phyloP scores from a whole-genome alignment of 257 asterid species.

The Jacaranda mimosifolia region DNA sequence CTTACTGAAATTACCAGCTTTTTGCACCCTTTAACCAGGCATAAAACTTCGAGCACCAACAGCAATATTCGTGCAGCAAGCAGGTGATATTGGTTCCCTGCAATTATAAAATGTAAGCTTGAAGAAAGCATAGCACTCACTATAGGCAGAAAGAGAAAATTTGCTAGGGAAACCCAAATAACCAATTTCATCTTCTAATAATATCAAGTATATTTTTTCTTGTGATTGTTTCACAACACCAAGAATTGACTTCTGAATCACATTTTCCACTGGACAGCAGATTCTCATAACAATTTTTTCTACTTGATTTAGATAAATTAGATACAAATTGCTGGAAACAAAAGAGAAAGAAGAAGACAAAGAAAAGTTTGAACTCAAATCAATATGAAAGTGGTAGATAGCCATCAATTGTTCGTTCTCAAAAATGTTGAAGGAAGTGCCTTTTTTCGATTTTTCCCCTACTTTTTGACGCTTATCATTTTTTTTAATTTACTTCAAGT shows the following conservation, averaged over 20 bases:
- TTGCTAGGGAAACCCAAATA: neutral
- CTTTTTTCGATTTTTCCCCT: too few relatives aligned
- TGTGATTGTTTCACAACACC: neutral
- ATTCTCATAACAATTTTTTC: neutral
- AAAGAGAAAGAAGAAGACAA: too few relatives aligned
- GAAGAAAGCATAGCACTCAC: neutral
- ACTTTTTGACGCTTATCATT: too few relatives aligned
- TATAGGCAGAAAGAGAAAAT: neutral
- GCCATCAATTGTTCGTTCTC: too few relatives aligned
- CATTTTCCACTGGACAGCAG: neutral
- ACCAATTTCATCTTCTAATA: neutral
- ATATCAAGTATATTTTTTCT: neutral
- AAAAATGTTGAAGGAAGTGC: too few relatives aligned
- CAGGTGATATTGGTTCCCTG: conserved; percentile 22
- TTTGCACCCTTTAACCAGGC: conserved; percentile 25
- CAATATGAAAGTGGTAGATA: too few relatives aligned
- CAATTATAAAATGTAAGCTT: neutral
- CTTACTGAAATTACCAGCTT: conserved; percentile 18
- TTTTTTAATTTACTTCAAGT: too few relatives aligned
- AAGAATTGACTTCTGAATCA: neutral
- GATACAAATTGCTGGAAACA: too few relatives aligned
- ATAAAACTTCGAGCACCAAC: conserved; percentile 13
- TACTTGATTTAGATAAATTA: too few relatives aligned
- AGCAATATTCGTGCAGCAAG: conserved; percentile 19
- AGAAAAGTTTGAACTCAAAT: too few relatives aligned